Evolutionary conservation across 495 filamentous ascomycete species (phyloP).

Genomic region (Thermochaetoides thermophila): DNA sequence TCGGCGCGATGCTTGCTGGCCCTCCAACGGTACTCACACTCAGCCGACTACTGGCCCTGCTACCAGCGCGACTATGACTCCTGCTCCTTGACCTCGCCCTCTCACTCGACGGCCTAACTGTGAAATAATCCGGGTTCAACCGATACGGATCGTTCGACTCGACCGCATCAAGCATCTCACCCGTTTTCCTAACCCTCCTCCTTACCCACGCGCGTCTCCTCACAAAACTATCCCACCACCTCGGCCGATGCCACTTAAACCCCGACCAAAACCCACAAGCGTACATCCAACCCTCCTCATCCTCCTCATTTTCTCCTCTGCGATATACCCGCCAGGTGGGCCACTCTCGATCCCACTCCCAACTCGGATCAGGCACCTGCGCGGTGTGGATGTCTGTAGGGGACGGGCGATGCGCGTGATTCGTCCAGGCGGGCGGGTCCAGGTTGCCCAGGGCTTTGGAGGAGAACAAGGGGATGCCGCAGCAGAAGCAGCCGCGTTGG

Average conservation of each 20-base stretch:
- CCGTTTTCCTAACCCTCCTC: constrained; percentile 51
- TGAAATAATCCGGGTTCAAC: constrained; percentile 77
- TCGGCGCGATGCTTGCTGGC: constrained; percentile 1
- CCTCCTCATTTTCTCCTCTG: constrained; percentile 57
- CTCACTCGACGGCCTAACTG: constrained; percentile 42
- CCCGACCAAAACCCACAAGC: constrained; percentile 64
- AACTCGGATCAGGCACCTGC: constrained; percentile 86
- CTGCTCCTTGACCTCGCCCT: constrained; percentile 21
- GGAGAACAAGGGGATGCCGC: constrained; percentile 80
- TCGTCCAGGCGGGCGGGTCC: constrained; percentile 80
- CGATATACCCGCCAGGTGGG: constrained; percentile 87
- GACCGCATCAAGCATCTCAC: constrained; percentile 12
- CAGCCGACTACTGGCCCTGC: constrained; percentile 9
- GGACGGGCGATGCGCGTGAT: constrained; percentile 51
- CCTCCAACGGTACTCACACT: constrained; percentile 14
- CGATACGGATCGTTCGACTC: constrained; percentile 43
- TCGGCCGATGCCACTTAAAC: constrained; percentile 81
- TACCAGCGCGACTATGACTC: constrained; percentile 1
- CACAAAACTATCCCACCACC: constrained; percentile 88
- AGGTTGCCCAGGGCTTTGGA: constrained; percentile 70
- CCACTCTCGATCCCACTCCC: constrained; percentile 97
- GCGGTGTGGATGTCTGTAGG: constrained; percentile 80
- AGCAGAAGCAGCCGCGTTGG: constrained; percentile 69
- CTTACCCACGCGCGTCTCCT: constrained; percentile 78
- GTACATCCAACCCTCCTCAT: constrained; percentile 94